Evolutionary conservation across 108 stramenopile species (phyloP), one percentile per base, ranked within the genome.

Genomic region (Nitzschia palea): DNA sequence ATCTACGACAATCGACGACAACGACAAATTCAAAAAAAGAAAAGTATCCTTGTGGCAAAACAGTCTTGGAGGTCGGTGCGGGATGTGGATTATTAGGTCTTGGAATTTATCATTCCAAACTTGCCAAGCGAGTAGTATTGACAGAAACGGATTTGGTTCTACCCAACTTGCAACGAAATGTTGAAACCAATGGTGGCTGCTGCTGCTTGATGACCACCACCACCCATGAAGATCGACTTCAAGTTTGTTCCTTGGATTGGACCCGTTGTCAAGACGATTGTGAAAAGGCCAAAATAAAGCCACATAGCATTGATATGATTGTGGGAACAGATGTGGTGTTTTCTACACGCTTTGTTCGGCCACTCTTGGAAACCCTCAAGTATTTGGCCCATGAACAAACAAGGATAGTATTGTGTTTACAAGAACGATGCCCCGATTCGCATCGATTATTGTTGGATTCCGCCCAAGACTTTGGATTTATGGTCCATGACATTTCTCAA

Each of bases 301-400:
- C 82, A 3, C 70, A 82, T 70, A 75, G 80, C 4, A 73, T 85
- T 48, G 89, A 90, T 73, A 85, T 82, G 20, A 85, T 90, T 55
- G 71, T 90, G 8, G 89, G 86, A 20, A 90, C 89, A 3, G 89
- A 90, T 70, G 89, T 90, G 18, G 74, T 90, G 3, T 90, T 90
- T 77, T 67, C 84, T 9, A 80, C 80, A 2, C 17, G 57, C 25
- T 71, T 90, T 48, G 89, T 90, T 0, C 28, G 60, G 18, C 89
- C 89, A 8, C 52, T 90, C 22, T 65, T 85, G 34, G 47, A 79
- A 45, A 87, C 89, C 17, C 53, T 90, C 52, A 45, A 55, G 26
- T 70, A 60, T 34, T 58, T 90, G 67, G 64, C 80, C 0, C 73
- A 84, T 20, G 57, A 58, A 6, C 47, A 54, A 40, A 80, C 84